Evolutionary conservation across 805 yeast species (phyloP).

Genomic region (Blastobotrys americana): DNA sequence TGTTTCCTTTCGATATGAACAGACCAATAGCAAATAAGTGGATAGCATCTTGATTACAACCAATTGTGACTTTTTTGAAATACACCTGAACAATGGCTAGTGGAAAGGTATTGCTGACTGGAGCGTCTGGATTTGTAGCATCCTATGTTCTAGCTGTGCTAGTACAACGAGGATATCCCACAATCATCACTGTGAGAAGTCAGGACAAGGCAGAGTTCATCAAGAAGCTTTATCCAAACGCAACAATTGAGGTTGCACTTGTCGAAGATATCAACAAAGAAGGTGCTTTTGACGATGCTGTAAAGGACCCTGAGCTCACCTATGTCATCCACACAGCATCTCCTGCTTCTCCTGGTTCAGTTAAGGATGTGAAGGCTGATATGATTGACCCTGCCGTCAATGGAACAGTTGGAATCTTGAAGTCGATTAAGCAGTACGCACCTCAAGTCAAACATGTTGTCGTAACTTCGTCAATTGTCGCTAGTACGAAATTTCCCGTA

Average conservation of each 20-base stretch:
- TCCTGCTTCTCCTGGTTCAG: constrained; percentile 27
- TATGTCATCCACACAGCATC: constrained; percentile 39
- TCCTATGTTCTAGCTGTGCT: constrained; percentile 39
- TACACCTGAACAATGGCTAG: background rate
- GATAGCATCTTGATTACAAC: too few relatives aligned
- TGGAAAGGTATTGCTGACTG: constrained; percentile 33
- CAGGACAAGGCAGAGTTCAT: constrained; percentile 34
- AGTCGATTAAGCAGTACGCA: constrained; percentile 34
- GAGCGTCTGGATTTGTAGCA: constrained; percentile 48
- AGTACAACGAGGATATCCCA: constrained; percentile 34
- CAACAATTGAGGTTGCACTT: constrained; percentile 19
- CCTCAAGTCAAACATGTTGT: constrained; percentile 40
- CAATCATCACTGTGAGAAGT: constrained; percentile 42
- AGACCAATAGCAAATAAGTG: too few relatives aligned
- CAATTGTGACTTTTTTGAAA: too few relatives aligned
- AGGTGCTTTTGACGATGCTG: constrained; percentile 14
- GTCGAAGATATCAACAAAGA: constrained; percentile 26
- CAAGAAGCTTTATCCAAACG: constrained; percentile 15
- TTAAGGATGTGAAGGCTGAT: constrained; percentile 36
- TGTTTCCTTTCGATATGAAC: too few relatives aligned
- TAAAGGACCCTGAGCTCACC: constrained; percentile 31
- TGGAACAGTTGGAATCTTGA: constrained; percentile 40
- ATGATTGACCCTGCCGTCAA: constrained; percentile 41
- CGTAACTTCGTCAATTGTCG: constrained; percentile 48
- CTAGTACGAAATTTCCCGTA: constrained; percentile 33